A percentile compares a stretch with the other conserved stretches of the same genome.
phyloP scores from a whole-genome alignment of 352 stramenopile species.

The Pythium guiyangense region DNA sequence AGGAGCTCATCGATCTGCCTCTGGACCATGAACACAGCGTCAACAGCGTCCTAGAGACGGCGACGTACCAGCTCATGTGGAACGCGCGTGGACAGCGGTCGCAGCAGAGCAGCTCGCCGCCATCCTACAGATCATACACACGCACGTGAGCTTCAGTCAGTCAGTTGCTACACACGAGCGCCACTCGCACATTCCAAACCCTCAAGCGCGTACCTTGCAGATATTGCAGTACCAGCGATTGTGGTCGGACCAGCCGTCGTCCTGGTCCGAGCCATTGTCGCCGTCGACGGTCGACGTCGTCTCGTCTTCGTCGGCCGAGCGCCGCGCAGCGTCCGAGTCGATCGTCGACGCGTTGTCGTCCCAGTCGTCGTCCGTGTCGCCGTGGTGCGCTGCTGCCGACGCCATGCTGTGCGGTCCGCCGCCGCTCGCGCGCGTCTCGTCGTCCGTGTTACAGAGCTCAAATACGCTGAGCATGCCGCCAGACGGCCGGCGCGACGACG shows the following conservation, averaged over 20 bases:
- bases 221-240: conserved; percentile 91
- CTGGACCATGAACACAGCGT: conserved; percentile 1
- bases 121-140: conserved; percentile 23
- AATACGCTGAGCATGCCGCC: conserved; percentile 76
- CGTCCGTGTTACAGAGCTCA: conserved; percentile 64
- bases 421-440: conserved; percentile 19
- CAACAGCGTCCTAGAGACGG: neutral
- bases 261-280: conserved; percentile 26
- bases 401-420: neutral
- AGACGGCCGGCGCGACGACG: conserved; percentile 16
- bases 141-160: neutral
- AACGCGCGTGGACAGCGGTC: conserved; percentile 91
- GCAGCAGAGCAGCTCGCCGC: conserved; percentile 88
- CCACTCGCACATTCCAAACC: neutral
- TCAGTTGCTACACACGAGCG: neutral
- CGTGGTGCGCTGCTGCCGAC: neutral
- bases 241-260: conserved; percentile 80
- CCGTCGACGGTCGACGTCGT: conserved; percentile 27
- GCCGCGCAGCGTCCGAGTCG: conserved; percentile 11
- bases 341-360: conserved; percentile 14
- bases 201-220: conserved; percentile 42
- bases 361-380: conserved; percentile 22
- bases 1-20: neutral
- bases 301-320: conserved; percentile 17
- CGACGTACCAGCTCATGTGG: conserved; percentile 82